These are phyloP conservation scores for Nymphaea thermarum DNA, from an alignment of 164 flowering plant genomes.

Conservation along the genomic window DNA sequence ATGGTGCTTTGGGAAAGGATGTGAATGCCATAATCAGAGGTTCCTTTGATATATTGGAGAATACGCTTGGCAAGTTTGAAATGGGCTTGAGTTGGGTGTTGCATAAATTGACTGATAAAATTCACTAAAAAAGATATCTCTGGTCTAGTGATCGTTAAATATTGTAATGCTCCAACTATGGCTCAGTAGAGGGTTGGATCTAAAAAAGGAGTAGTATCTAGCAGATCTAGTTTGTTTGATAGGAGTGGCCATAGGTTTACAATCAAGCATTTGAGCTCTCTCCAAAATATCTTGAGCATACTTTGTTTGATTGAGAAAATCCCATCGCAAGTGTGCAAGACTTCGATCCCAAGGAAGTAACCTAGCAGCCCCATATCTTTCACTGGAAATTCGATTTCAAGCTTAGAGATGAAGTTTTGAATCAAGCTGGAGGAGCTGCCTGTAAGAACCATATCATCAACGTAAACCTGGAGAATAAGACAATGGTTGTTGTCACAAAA, in stretches of 20 bases:
- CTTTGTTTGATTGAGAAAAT: no score
- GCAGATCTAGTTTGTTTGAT: not conserved
- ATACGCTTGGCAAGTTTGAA: not conserved
- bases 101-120: conserved; percentile 1
- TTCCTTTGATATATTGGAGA: not conserved
- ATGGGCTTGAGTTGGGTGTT: not conserved
- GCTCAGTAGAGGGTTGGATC: not conserved
- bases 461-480: no score
- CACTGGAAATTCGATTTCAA: no score
- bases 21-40: not conserved
- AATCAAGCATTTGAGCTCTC: not conserved
- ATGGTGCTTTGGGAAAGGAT: no score
- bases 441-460: no score
- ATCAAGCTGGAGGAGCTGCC: no score
- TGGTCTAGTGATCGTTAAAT: not conserved
- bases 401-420: no score
- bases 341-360: no score
- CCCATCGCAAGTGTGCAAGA: no score
- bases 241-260: not conserved
- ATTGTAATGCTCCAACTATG: conserved; percentile 1
- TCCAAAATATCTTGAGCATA: not conserved
- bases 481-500: no score
- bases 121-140: not conserved
- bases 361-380: no score
- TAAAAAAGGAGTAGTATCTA: not conserved